Evolutionary conservation across 2,329 filamentous ascomycete genomes (phyloP), one percentile per base, ranked within the genome.

Genomic region (Leptographium procerum): DNA sequence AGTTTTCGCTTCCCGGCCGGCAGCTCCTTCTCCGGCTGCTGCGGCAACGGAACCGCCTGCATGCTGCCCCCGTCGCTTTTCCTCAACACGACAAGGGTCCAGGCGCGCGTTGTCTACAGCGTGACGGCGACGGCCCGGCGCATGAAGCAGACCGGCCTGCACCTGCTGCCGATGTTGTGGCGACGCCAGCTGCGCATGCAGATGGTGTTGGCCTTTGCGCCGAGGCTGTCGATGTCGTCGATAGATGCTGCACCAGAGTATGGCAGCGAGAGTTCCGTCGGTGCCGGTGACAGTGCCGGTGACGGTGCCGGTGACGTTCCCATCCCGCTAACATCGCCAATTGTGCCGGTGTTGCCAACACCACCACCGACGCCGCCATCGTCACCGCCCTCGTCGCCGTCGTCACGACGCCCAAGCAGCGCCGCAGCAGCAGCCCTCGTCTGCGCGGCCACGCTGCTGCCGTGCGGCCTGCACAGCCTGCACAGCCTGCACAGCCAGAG

Each of bases 391-490:
- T n/a, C n/a, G 6, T 6, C 26, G 13, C 2, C 7, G 13, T 1
- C 50, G 34, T 14, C 56, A 22, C 13, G 5, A 4, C 26, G 22
- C 3, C 9, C 56, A 59, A 10, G 1, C 51, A 48, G 9, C 56
- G 31, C 11, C 56, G 55, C 13, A 52, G 6, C 31, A 6, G 31
- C 28, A 2, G 16, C 28, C 10, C 34, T 57, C 28, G n/a, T 57
- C 28, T 45, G 55, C 52, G 43, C 55, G n/a, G 34, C 55, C 5
- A 43, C 59, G n/a, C 54, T 34, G 45, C 34, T 60, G 31, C 59
- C 59, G 1, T 36, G 51, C 8, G 19, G 52, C 19, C n/a, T n/a
- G 2, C 28, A 43, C 7, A 33, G n/a, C 45, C 28, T 47, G 10
- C 47, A 45, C n/a, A n/a, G n/a, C n/a, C n/a, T n/a, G n/a, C n/a